Evolutionary conservation across 2,329 filamentous ascomycete species (phyloP), one percentile per base, ranked within the genome.

Genomic region (Coniochaeta pulveracea): DNA sequence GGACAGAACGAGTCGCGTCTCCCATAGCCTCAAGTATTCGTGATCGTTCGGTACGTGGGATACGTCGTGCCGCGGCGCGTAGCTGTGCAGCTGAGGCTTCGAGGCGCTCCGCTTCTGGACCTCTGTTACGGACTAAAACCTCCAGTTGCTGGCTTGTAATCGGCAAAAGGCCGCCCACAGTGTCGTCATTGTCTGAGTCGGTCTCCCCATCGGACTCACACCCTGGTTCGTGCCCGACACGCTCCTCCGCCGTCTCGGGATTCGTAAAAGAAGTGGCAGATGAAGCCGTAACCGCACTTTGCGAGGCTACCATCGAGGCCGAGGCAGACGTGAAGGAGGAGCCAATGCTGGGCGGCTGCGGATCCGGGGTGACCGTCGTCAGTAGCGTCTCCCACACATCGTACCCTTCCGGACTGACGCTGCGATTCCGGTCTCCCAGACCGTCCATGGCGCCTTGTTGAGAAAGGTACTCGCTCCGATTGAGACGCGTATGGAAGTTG

Each of bases 371-470:
- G 39, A 95, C 70, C 0, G 84, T 93, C 6, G 72, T 79, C 37
- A 86, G 63, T 34, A 95, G 74, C 3, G 78, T 85, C 38, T 89
- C 80, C 88, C 88, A 95, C 2, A 66, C 64, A 32, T 69, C 66
- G 40, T 74, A 69, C 24, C 62, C 66, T 34, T 80, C 79, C 1
- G 80, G 79, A 49, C 80, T 86, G n/a, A 85, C 60, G 53, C 85
- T 93, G 44, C 85, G 76, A 41, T 85, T 74, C 37, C 86, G 80
- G 55, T 94, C 85, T 23, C 85, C 86, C 11, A 94, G 69, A 4
- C 85, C 85, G 54, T 93, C 79, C 2, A 80, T n/a, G n/a, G n/a
- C n/a, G n/a, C n/a, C n/a, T n/a, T n/a, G n/a, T n/a, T n/a, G n/a
- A n/a, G n/a, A n/a, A n/a, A n/a, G n/a, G n/a, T n/a, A n/a, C n/a